phyloP scores from a whole-genome alignment of 2,329 filamentous ascomycete species.

The Fusarium stilboides region DNA sequence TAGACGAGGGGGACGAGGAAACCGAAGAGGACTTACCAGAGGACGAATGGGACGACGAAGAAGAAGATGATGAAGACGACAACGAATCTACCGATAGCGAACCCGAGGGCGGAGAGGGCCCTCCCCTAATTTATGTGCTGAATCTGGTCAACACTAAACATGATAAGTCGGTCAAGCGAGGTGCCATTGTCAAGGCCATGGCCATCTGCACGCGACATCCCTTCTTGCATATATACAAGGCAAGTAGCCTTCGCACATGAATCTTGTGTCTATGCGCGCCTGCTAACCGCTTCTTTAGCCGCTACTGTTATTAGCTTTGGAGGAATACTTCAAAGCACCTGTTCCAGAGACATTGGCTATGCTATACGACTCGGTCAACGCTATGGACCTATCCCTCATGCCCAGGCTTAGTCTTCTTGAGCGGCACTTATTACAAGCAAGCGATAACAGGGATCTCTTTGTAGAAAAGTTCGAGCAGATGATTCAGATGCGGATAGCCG shows the following conservation, averaged over 20 bases:
- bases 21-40: constrained; percentile 61
- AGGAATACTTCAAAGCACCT: constrained; percentile 97
- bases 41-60: constrained; percentile 65
- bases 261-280: not conserved
- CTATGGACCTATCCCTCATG: constrained; percentile 96
- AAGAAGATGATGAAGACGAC: constrained; percentile 64
- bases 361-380: constrained; percentile 93
- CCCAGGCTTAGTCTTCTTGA: constrained; percentile 88
- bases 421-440: constrained; percentile 87
- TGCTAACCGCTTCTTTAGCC: constrained; percentile 68
- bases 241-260: constrained; percentile 55
- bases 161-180: constrained; percentile 92
- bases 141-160: constrained; percentile 99
- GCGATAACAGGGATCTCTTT: constrained; percentile 95
- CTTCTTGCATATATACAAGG: constrained; percentile 99
- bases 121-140: constrained; percentile 94
- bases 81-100: constrained; percentile 72
- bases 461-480: constrained; percentile 98
- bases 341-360: constrained; percentile 88
- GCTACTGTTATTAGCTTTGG: constrained; percentile 87
- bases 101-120: constrained; percentile 82
- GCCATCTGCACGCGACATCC: constrained; percentile 98
- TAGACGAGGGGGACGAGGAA: constrained; percentile 61
- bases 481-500: constrained; percentile 84
- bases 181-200: constrained; percentile 97